A percentile compares a stretch with the other conserved stretches of the same genome.
Evolutionary conservation across 306 rosid species (phyloP).

Genomic region (Alnus glutinosa): DNA sequence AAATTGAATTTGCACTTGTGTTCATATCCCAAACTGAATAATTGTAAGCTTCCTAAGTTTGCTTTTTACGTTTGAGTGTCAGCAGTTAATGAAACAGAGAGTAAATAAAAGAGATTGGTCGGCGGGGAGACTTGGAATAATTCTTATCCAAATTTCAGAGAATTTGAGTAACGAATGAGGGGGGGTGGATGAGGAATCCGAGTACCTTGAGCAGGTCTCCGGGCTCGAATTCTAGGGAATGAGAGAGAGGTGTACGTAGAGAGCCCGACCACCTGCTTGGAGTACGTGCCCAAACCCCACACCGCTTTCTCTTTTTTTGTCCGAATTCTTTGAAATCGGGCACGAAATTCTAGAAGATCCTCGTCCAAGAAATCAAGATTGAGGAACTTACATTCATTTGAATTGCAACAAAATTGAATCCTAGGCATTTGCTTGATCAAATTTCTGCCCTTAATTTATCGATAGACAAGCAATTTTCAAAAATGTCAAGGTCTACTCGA

Average conservation of each 20-base stretch:
- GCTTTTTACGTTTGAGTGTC: neutral
- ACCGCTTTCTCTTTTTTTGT: too few relatives aligned
- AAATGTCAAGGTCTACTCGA: conserved; percentile 18
- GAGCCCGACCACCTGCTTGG: too few relatives aligned
- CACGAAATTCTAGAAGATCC: too few relatives aligned
- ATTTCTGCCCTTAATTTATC: neutral
- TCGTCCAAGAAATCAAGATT: conserved; percentile 5
- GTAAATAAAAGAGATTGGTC: neutral
- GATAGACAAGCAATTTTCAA: conserved; percentile 19
- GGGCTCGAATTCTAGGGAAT: too few relatives aligned
- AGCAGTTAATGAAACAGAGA: neutral
- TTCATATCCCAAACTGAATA: neutral
- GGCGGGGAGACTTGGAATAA: too few relatives aligned
- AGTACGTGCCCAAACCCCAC: too few relatives aligned
- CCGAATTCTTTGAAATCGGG: too few relatives aligned
- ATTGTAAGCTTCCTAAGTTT: neutral
- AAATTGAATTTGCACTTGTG: neutral
- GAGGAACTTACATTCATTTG: conserved; percentile 11
- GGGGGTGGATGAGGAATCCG: too few relatives aligned
- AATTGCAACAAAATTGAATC: conserved; percentile 19
- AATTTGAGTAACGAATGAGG: too few relatives aligned
- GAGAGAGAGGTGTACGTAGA: too few relatives aligned
- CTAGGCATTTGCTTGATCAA: conserved; percentile 6
- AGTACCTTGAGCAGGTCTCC: too few relatives aligned
- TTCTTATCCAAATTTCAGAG: too few relatives aligned